Base-by-base conservation (phyloP, 306 rosid species). In the Castanospermum australe region DNA sequence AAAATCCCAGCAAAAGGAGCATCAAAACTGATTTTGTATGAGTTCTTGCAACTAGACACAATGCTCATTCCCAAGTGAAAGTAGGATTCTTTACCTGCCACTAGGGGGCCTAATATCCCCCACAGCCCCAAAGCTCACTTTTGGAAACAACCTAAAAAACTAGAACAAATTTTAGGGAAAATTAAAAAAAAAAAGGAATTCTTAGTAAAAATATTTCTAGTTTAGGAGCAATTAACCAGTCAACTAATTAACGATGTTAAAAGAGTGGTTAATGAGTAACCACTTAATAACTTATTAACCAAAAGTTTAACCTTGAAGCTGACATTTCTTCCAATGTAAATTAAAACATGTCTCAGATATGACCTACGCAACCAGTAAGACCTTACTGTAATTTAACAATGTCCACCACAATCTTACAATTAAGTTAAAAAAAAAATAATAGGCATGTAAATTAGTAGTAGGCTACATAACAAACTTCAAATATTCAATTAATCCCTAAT, bases 301-400 rank as follows among this genome's bases (percentile, higher is more conserved):
- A 64, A 54, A 62, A 72, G 28, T 38, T 48, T 63, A 42, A 52
- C 56, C 47, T 8, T 68, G 45, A 28, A 30, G 30, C 20, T 64
- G 11, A 17, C n/a, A 79, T 48, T 79, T 56, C 13, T 54, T 15
- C 21, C n/a, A 55, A 48, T 33, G 56, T 10, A 78, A 71, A 68
- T 28, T 15, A 59, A 47, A 71, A 54, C 13, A 36, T 52, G 55
- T 25, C 71, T 63, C 62, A 22, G 11, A 56, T 22, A 42, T 21
- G 48, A 77, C 50, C 48, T 15, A 62, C 52, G 60, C 59, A 70
- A 52, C 50, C 70, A 50, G 50, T 18, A 56, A 82, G 45, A 69
- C 71, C 65, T 68, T 17, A 14, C 42, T 2, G 32, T 39, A n/a
- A 52, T 67, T 66, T 22, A 66, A 78, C 13, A 60, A 62, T 38